Base-by-base conservation (phyloP, 306 rosid genomes). In the Vicia sativa region DNA sequence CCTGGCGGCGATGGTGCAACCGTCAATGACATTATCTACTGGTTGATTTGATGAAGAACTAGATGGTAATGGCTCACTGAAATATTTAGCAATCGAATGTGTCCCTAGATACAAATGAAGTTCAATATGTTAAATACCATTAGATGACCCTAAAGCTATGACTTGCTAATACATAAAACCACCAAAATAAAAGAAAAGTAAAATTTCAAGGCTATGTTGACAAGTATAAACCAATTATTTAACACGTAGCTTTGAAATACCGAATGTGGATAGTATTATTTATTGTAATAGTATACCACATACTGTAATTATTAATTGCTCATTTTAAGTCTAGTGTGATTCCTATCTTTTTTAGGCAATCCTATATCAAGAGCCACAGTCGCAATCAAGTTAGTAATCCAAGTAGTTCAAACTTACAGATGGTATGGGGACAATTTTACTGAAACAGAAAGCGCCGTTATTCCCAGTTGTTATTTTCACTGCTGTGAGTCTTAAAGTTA, bases 351-450 rank as follows among this genome's bases (percentile, higher is more conserved):
- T 56, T 46, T 67, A 49, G 57, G 65, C 43, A 53, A 49, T 71
- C 56, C 65, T 5, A 44, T 41, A 45, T 57, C 74, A 38, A 29
- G 54, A 38, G 72, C 71, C 78, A 48, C 58, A 29, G 67, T 38
- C 62, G 68, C 53, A 70, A 57, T 28, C n/a, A 61, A 70, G 62
- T 64, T 23, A 23, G 72, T 53, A 62, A 61, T 16, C 50, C 59
- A 58, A 56, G 43, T 43, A 46, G 73, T 67, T 62, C 58, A 77
- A 49, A 86, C 98, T 86, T 79, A 92, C 96, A 73, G 98, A 68
- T 70, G 98, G 96, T 70, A 84, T 87, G 58, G 84, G 45, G 77
- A 92, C 79, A 74, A 89, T 87, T 86, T 92, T 92, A 83, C 96
- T 88, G 86, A 86, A 73, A 92, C 85, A 63, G 98, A 85, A 62